Evolutionary conservation across 192 early-diverging fungal species (phyloP).

Genomic region (Gryganskiella cystojenkinii): DNA sequence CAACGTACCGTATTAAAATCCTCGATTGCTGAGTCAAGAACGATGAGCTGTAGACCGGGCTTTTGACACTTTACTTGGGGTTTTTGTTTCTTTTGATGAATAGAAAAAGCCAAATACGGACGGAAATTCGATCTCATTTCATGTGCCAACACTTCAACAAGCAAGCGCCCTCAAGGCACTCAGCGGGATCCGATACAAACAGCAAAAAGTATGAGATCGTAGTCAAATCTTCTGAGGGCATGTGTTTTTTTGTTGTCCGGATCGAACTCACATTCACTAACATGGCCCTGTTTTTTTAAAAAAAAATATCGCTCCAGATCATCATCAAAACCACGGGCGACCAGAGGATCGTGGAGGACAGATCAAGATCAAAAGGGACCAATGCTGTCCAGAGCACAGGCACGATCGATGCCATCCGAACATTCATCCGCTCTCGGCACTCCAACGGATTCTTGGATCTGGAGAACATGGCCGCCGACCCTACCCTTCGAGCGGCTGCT

Average conservation of each 20-base stretch:
- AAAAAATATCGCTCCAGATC: constrained; percentile 5
- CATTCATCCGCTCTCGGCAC: constrained; percentile 17
- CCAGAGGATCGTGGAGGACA: not conserved
- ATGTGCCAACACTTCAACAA: constrained; percentile 9
- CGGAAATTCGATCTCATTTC: constrained; percentile 2
- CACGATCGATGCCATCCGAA: constrained; percentile 29
- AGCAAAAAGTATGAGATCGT: constrained; percentile 5
- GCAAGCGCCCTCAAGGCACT: constrained; percentile 9
- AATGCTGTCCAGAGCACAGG: not conserved
- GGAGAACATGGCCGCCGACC: constrained; percentile 31
- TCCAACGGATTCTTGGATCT: constrained; percentile 29
- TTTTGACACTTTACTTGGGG: not conserved
- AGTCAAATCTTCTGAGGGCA: not conserved
- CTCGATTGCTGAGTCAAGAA: not conserved
- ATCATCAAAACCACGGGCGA: constrained; percentile 25
- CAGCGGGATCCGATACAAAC: constrained; percentile 27
- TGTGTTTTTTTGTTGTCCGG: too few relatives aligned
- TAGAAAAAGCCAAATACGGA: not conserved
- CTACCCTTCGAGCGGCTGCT: constrained; percentile 13
- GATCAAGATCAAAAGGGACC: not conserved
- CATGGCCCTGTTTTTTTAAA: too few relatives aligned
- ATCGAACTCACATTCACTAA: not conserved
- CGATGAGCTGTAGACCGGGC: not conserved
- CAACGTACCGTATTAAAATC: constrained; percentile 11
- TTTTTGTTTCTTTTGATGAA: constrained; percentile 4